Percentiles rank a stretch among this genome's conserved stretches.
These are phyloP conservation scores for Tribonema minus DNA, from an alignment of 108 stramenopile species.

Conservation along the genomic window DNA sequence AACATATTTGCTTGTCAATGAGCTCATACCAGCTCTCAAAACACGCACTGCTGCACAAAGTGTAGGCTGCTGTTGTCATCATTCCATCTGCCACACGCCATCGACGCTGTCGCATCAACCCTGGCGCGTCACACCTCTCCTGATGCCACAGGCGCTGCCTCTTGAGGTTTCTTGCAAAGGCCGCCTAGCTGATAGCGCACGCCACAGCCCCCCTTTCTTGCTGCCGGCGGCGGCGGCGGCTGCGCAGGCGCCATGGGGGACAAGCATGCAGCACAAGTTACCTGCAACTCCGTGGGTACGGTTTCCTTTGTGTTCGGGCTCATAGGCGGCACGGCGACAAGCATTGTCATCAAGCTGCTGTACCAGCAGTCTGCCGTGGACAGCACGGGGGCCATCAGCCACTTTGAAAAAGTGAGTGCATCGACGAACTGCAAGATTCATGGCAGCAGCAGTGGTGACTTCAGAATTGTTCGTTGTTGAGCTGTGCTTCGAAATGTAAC, in stretches of 20 bases:
- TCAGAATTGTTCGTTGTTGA: too few species aligned
- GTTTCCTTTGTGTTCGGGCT: conserved; percentile 37
- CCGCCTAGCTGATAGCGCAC: background rate
- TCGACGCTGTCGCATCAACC: background rate
- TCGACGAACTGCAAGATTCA: too few species aligned
- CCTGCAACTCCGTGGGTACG: conserved; percentile 2
- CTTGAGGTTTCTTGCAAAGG: background rate
- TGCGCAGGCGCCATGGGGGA: background rate
- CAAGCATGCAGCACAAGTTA: background rate
- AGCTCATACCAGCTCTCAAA: too few species aligned
- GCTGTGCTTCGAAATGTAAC: too few species aligned
- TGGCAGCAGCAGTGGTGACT: too few species aligned
- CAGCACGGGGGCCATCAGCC: background rate
- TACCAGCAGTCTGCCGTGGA: conserved; percentile 12
- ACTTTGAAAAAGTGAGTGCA: too few species aligned
- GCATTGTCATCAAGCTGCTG: conserved; percentile 37
- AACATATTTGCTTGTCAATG: too few species aligned
- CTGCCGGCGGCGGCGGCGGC: background rate
- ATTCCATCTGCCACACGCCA: too few species aligned
- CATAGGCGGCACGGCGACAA: conserved; percentile 18
- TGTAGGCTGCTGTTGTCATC: too few species aligned
- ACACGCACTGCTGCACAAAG: too few species aligned
- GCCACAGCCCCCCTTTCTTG: background rate
- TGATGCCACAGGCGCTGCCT: too few species aligned
- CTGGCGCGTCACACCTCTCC: too few species aligned